Conservation (phyloP, 352 stramenopile genomes). For the Pythium biforme region DNA sequence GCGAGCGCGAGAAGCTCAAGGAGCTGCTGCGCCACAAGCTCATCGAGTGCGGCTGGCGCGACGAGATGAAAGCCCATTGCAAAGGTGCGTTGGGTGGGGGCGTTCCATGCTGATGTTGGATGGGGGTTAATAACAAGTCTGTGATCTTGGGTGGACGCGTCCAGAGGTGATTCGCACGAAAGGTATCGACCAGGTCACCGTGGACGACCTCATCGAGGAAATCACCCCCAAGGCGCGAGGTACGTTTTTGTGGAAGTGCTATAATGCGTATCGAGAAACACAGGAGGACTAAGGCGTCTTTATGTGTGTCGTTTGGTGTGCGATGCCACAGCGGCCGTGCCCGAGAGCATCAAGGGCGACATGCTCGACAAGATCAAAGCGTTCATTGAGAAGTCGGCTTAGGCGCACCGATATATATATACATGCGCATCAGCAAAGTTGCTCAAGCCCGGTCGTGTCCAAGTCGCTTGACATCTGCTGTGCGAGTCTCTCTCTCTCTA, state of each 20-base stretch:
- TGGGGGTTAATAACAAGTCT: too few relatives aligned
- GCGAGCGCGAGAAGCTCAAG: constrained; percentile 26
- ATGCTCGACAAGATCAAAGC: constrained; percentile 90
- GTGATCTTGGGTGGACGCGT: constrained; percentile 10
- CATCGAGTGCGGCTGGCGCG: constrained; percentile 71
- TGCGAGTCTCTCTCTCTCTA: too few relatives aligned
- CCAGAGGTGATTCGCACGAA: constrained; percentile 92
- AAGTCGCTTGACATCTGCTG: too few relatives aligned
- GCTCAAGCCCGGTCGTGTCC: too few relatives aligned
- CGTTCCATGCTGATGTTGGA: too few relatives aligned
- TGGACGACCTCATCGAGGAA: constrained; percentile 93
- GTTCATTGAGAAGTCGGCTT: constrained; percentile 82
- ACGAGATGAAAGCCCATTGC: constrained; percentile 90
- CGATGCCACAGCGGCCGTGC: constrained; percentile 85
- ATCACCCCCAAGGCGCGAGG: constrained; percentile 88
- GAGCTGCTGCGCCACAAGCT: constrained; percentile 27
- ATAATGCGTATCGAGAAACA: too few relatives aligned
- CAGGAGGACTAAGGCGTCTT: too few relatives aligned
- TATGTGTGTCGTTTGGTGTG: too few relatives aligned
- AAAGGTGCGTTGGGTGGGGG: constrained; percentile 48
- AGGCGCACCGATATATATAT: constrained; percentile 9
- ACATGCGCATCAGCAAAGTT: too few relatives aligned
- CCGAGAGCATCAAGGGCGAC: constrained; percentile 87
- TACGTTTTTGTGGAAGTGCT: constrained; percentile 15
- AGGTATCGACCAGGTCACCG: constrained; percentile 93